Conservation (phyloP, 129 eudicot species). For the Artemisia annua region DNA sequence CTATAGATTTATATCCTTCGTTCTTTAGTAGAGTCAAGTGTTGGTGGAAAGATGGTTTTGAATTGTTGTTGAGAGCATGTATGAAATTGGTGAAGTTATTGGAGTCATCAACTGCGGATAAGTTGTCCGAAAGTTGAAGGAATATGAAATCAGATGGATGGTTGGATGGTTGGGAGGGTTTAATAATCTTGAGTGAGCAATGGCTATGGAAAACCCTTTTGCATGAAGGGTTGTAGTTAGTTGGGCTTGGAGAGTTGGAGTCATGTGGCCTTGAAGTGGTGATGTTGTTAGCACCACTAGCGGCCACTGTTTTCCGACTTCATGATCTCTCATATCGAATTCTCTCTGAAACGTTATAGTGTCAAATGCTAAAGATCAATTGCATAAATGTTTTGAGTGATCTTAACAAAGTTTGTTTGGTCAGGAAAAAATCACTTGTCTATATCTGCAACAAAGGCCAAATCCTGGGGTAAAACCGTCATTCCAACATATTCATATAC, state of each 20-base stretch:
- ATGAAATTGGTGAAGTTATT: slow-evolving; percentile 22
- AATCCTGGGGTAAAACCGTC: too few relatives aligned
- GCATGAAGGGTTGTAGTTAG: slow-evolving; percentile 50
- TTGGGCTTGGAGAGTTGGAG: slow-evolving; percentile 75
- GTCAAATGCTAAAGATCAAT: too few relatives aligned
- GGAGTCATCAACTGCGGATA: slow-evolving; percentile 23
- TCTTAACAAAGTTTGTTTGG: too few relatives aligned
- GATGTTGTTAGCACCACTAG: slow-evolving; percentile 43
- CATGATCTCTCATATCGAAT: too few relatives aligned
- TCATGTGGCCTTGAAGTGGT: slow-evolving; percentile 64
- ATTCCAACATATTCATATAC: too few relatives aligned
- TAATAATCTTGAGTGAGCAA: slow-evolving; percentile 43
- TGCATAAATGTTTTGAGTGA: too few relatives aligned
- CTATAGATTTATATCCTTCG: neutral
- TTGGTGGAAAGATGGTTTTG: slow-evolving; percentile 28
- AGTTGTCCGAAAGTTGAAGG: slow-evolving; percentile 27
- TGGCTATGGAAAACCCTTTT: slow-evolving; percentile 53
- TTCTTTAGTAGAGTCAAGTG: slow-evolving; percentile 19
- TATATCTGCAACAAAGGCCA: too few relatives aligned
- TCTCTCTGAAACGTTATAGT: too few relatives aligned
- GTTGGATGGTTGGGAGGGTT: slow-evolving; percentile 36
- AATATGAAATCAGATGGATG: slow-evolving; percentile 32
- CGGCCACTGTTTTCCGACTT: too few relatives aligned
- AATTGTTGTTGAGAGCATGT: slow-evolving; percentile 26
- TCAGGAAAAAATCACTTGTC: too few relatives aligned